Conservation (phyloP, 2,329 filamentous ascomycete genomes). For the Aspergillus melleus region DNA sequence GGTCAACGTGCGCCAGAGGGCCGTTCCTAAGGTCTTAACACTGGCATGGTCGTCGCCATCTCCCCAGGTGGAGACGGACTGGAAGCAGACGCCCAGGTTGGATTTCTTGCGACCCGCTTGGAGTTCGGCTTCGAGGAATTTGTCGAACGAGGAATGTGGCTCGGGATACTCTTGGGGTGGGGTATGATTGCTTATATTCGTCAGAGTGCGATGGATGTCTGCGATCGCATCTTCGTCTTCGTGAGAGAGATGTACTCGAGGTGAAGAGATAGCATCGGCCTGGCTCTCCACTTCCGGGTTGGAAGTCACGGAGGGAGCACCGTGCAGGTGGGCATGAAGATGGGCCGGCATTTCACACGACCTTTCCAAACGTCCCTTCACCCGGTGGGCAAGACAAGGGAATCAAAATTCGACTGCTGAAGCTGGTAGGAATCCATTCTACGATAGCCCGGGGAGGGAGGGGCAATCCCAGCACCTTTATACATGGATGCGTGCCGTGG, state of each 20-base stretch:
- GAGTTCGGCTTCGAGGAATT: constrained; percentile 69
- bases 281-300: constrained; percentile 17
- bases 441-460: neutral
- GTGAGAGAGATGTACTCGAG: constrained; percentile 29
- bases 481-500: neutral
- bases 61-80: constrained; percentile 70
- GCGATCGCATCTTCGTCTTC: constrained; percentile 33
- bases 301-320: constrained; percentile 19
- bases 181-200: constrained; percentile 16
- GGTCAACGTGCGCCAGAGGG: constrained; percentile 72
- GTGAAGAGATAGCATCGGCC: constrained; percentile 13
- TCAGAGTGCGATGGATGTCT: constrained; percentile 33
- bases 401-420: neutral
- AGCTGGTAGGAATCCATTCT: neutral
- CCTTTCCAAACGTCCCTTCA: constrained; percentile 1
- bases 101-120: constrained; percentile 64
- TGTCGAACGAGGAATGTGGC: constrained; percentile 62
- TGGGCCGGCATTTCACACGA: constrained; percentile 28
- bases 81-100: constrained; percentile 72
- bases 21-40: constrained; percentile 68
- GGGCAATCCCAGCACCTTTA: neutral
- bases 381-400: neutral
- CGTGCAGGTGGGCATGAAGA: constrained; percentile 25
- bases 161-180: constrained; percentile 25
- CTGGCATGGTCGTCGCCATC: constrained; percentile 61